Evolutionary conservation across 192 early-diverging fungal species (phyloP), one percentile per base, ranked within the genome.

Genomic region (Coemansia sp.): DNA sequence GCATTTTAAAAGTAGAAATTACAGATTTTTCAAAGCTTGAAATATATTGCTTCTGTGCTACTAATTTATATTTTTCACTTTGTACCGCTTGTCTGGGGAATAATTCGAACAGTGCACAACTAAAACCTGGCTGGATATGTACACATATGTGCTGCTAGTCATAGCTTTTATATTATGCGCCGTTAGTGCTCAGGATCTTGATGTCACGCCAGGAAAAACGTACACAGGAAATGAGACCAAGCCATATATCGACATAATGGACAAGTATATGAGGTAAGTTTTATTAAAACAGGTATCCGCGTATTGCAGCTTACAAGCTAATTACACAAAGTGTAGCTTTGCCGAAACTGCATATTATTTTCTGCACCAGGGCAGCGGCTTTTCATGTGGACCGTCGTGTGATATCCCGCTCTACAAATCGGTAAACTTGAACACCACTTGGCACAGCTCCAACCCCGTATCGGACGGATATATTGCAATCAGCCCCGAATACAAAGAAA

Each of bases 211-310:
- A 1, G 78, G 78, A 25, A 67, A 72, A 23, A 81, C 69, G 21
- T 81, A 81, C 39, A 32, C 51, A 2, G 78, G 72, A 10, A 67
- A 65, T 9, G 69, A 68, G 23, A 62, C 72, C 14, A 52, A 71
- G 69, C 65, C 69, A 2, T 69, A 75, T 59, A 45, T 68, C 1
- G 50, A 48, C 10, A 67, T 64, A 2, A 80, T 80, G 72, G 52
- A 75, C 53, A 80, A 80, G 41, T 80, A 80, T 54, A 80, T 80
- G 72, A 80, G 78, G 78, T 69, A 71, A 56, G 67, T 25, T n/a
- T 21, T 53, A 21, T 24, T 53, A 17, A 25, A 6, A 47, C 14
- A 12, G 14, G 0, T n/a, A 35, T 6, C 8, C 32, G 6, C 6
- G 32, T 35, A 35, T 35, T 35, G 32, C 7, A 35, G 32, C 32